Base-by-base conservation (phyloP, 176 grass and related monocot species). In the Areca catechu region DNA sequence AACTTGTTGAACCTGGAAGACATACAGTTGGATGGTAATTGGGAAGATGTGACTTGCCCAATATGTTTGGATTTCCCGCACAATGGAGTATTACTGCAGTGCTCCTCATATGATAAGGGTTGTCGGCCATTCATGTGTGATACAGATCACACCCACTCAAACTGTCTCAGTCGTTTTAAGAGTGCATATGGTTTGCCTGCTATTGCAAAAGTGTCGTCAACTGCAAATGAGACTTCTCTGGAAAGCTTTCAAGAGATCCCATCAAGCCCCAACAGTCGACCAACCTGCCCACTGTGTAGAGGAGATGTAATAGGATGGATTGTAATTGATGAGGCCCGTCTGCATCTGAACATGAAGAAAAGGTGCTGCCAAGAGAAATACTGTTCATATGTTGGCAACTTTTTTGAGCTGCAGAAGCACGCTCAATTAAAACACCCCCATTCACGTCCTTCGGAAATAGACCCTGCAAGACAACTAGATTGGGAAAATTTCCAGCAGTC, bases 401-500 rank as follows among this genome's bases (percentile, higher is more conserved):
- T 88, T 68, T 81, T 68, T 60, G 83, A 91, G 66, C 93, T 97
- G 51, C 83, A 88, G 74, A 91, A 88, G 67, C 93, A 97, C 70
- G 84, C 87, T 3, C 83, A 92, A 51, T 59, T 76, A 12, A 91
- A 88, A 72, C 93, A 97, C 37, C 93, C 93, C 10, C 79, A 97
- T 82, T 91, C 93, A 48, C 77, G 71, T 53, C 93, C 93, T 76
- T 91, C 86, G 29, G 83, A 91, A 66, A 97, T 97, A 2, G 93
- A 97, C 56, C 93, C 93, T 23, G 87, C 80, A 29, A 87, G 78
- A 62, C 77, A 74, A 56, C 68, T 85, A 72, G 87, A 97, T 57
- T 97, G 93, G 93, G 87, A 92, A 58, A 97, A 97, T 72, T 91
- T 91, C 58, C 93, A 97, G 74, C 93, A 91, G 27, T 91, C 86